phyloP scores from a whole-genome alignment of 2,329 filamentous ascomycete genomes.

The Mycosphaerella sp. region DNA sequence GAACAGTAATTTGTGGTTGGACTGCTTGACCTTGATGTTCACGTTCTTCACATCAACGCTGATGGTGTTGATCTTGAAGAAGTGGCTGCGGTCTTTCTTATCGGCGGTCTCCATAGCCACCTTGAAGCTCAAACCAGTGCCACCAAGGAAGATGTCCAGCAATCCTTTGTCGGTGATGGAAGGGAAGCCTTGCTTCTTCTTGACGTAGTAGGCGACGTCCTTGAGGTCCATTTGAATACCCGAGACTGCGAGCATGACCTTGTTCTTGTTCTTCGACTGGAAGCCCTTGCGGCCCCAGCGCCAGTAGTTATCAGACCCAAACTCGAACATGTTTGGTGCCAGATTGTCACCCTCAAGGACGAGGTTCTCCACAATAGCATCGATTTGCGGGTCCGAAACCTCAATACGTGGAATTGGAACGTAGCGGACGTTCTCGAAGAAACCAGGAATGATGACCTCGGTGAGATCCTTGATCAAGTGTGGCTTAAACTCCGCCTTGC shows the following conservation, averaged over 20 bases:
- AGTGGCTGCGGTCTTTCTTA: conserved; percentile 67
- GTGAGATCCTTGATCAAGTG: conserved; percentile 84
- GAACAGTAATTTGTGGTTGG: conserved; percentile 90
- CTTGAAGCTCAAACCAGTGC: conserved; percentile 84
- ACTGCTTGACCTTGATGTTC: conserved; percentile 81
- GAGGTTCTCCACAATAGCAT: conserved; percentile 88
- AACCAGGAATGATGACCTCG: conserved; percentile 74
- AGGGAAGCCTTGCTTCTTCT: conserved; percentile 91
- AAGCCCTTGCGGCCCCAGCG: conserved; percentile 88
- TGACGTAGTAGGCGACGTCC: conserved; percentile 91
- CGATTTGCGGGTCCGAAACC: conserved; percentile 75
- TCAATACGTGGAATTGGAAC: conserved; percentile 92
- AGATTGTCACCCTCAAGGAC: conserved; percentile 96
- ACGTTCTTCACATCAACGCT: conserved; percentile 34
- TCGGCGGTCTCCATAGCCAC: conserved; percentile 79
- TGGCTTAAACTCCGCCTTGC: conserved; percentile 85
- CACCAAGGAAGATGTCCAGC: conserved; percentile 80
- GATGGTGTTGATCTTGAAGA: conserved; percentile 88
- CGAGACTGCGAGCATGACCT: conserved; percentile 75
- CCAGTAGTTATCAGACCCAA: conserved; percentile 90
- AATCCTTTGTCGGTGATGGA: conserved; percentile 80
- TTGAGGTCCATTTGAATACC: conserved; percentile 86
- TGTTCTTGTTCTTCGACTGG: conserved; percentile 73
- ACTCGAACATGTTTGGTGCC: conserved; percentile 83
- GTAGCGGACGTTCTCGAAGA: conserved; percentile 82